Conservation (phyloP, 176 grass and related monocot genomes). For the Ensete glaucum region DNA sequence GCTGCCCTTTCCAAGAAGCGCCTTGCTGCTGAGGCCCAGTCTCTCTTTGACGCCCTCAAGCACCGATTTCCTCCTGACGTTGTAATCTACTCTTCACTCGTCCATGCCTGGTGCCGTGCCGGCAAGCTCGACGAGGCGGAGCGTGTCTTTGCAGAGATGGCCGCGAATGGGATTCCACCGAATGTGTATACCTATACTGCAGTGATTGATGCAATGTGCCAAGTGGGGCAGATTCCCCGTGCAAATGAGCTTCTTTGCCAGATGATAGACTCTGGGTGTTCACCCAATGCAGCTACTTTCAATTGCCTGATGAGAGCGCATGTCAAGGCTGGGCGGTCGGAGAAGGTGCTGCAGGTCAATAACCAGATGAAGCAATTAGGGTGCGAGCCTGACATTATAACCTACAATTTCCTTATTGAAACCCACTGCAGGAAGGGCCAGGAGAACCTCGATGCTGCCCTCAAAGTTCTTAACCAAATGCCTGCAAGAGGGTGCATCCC, state of each 20-base stretch:
- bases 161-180: slow-evolving; percentile 42
- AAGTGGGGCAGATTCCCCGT: slow-evolving; percentile 62
- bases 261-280: slow-evolving; percentile 67
- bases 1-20: slow-evolving; percentile 65
- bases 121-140: slow-evolving; percentile 60
- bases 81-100: slow-evolving; percentile 56
- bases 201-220: slow-evolving; percentile 89
- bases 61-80: slow-evolving; percentile 58
- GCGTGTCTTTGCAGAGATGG: slow-evolving; percentile 60
- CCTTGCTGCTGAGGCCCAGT: slow-evolving; percentile 54
- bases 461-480: slow-evolving; percentile 79
- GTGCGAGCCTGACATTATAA: slow-evolving; percentile 73
- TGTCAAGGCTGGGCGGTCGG: slow-evolving; percentile 59
- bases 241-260: slow-evolving; percentile 79
- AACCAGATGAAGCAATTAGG: slow-evolving; percentile 79
- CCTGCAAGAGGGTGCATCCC: slow-evolving; percentile 50
- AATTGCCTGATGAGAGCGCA: slow-evolving; percentile 67
- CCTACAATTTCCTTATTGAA: slow-evolving; percentile 90
- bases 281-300: slow-evolving; percentile 62
- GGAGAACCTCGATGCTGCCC: slow-evolving; percentile 65
- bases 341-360: slow-evolving; percentile 80
- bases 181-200: slow-evolving; percentile 90
- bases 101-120: slow-evolving; percentile 73
- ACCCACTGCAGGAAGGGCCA: slow-evolving; percentile 67
- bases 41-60: slow-evolving; percentile 61